A percentile compares a stretch with the other conserved stretches of the same genome.
These are phyloP conservation scores for Russula dissimulans DNA, from an alignment of 768 basidiomycete genomes.

Conservation along the genomic window DNA sequence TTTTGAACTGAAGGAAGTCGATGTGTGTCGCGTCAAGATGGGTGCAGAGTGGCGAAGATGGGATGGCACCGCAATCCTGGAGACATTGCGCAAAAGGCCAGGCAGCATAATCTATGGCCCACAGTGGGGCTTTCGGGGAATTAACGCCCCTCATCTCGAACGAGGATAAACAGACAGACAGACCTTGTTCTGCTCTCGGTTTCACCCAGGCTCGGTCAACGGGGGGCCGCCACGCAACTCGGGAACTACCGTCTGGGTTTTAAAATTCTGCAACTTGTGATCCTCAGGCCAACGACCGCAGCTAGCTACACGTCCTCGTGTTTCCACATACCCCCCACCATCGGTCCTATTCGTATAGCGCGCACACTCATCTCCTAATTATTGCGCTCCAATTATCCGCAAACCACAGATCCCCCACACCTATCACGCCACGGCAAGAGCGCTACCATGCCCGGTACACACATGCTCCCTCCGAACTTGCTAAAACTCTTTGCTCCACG, in stretches of 20 bases:
- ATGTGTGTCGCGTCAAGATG: slow-evolving; percentile 6
- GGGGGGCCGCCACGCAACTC: neutral
- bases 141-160: neutral
- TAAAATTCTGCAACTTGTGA: neutral
- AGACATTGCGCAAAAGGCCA: neutral
- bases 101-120: slow-evolving; percentile 5
- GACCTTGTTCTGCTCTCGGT: neutral
- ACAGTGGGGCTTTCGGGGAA: neutral
- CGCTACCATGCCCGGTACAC: slow-evolving; percentile 52
- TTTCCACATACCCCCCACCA: neutral
- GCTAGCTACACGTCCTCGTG: neutral
- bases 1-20: neutral
- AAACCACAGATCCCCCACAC: neutral
- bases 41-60: slow-evolving; percentile 7
- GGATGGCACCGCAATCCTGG: neutral
- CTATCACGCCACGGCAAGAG: neutral
- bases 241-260: slow-evolving; percentile 2
- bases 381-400: slow-evolving; percentile 8
- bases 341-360: slow-evolving; percentile 3
- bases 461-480: slow-evolving; percentile 89
- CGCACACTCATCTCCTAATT: neutral
- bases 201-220: neutral
- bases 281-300: neutral
- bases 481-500: slow-evolving; percentile 95
- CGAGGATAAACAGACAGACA: neutral